Evolutionary conservation across 2,329 filamentous ascomycete genomes (phyloP), one percentile per base, ranked within the genome.

Genomic region (Pestalotiopsis fici): DNA sequence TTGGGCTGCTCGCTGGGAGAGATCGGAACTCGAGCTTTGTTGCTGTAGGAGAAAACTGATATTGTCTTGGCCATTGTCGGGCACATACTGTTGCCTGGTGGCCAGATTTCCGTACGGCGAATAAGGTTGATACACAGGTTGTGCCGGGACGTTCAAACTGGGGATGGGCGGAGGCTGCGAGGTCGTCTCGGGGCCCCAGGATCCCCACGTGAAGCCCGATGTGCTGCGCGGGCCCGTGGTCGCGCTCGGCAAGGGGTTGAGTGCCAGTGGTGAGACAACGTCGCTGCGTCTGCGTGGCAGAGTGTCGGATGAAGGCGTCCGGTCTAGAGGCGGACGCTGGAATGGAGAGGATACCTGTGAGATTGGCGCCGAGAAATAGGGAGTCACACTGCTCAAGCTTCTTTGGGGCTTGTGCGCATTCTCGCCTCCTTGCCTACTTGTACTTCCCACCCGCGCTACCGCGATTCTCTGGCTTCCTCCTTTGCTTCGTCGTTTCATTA

Each of bases 171-270:
- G 27, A 3, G 37, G 37, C 13, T 12, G n/a, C 35, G 59, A 47
- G 21, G 59, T 12, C 59, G 56, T 12, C 12, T 47, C 23, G 18
- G 60, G 15, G 18, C 62, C 56, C 62, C 62, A 65, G 27, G 66
- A 61, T 3, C 64, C 64, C 66, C 66, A 68, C 2, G 63, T 61
- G 21, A 27, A 56, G 12, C 50, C 25, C 23, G 50, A 25, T n/a
- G 12, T 9, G 15, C 15, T 15, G 21, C 13, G 59, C 35, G 60
- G 35, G 18, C 6, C 56, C 23, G 37, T 21, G 3, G 43, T 23
- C 12, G 28, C n/a, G 21, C n/a, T 50, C 21, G 37, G 21, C 15
- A 59, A 59, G 18, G 65, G 65, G 65, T 67, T 67, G 18, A 64
- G 65, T 11, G 50, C 60, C 50, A 67, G n/a, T 4, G 60, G 65